Base-by-base conservation (phyloP, 2,329 filamentous ascomycete genomes). In the Talaromyces sp. region DNA sequence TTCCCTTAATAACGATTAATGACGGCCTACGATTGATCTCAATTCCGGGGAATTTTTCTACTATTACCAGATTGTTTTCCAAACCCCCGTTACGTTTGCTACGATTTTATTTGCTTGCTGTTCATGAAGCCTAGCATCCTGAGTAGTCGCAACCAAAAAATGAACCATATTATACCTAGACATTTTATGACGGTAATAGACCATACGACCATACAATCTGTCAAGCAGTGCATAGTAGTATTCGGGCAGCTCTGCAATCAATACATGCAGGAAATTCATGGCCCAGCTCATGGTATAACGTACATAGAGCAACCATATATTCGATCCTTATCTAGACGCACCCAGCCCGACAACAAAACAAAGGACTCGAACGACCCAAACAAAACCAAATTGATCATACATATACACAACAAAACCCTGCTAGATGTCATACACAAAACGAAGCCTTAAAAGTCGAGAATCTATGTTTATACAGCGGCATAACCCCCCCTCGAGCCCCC, bases 401-500 rank as follows among this genome's bases (percentile, higher is more conserved):
- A 59, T 59, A 25, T 59, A 59, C 56, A 59, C 56, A 43, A 19
- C 56, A 59, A n/a, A 31, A 43, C 15, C 1, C 37, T 11, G n/a
- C 49, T 56, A 50, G 19, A 41, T 56, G 50, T 33, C 11, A 50
- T 35, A 19, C 50, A 54, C 17, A 35, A 54, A 54, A n/a, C 52
- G n/a, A 70, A 70, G 58, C 10, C 25, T 22, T 25, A 35, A 58
- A 33, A n/a, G 33, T 31, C 27, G 25, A 31, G 27, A 27, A 50
- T 63, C 43, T 59, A 45, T 58, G 27, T 66, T 83, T 82, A 97
- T 70, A 99, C 94, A 54, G 95, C 95, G 73, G 92, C 96, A 80
- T 99, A 99, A 2, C 95, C 95, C 54, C 94, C 94, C 72, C 95
- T 88, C 66, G 88, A 90, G 4, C 56, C 37, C 8, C 92, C 91